Conservation (phyloP, 305 asterid genomes). For the Fraxinus platypoda region DNA sequence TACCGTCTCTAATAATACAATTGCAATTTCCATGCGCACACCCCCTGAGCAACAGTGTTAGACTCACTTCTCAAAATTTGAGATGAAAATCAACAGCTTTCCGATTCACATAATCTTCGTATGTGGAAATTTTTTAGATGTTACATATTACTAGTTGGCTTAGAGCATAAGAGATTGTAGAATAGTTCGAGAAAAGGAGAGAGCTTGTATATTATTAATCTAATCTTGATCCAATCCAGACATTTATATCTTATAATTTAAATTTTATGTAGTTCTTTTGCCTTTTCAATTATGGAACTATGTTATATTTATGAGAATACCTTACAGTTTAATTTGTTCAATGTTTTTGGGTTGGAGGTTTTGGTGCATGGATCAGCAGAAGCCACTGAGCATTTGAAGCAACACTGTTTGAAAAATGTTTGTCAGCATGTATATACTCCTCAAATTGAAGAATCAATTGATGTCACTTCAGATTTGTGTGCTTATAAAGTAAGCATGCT, state of each 20-base stretch:
- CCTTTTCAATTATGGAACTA: background rate
- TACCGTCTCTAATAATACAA: background rate
- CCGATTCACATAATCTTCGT: slow-evolving; percentile 6
- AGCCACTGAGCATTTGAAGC: slow-evolving; percentile 97
- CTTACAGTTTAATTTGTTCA: slow-evolving; percentile 21
- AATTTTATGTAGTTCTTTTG: background rate
- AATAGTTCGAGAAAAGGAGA: slow-evolving; percentile 11
- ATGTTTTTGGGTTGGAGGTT: slow-evolving; percentile 54
- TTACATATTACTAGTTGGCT: slow-evolving; percentile 1
- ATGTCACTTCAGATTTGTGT: slow-evolving; percentile 97
- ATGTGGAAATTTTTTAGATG: background rate
- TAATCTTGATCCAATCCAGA: background rate
- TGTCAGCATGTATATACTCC: slow-evolving; percentile 96
- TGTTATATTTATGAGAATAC: slow-evolving; percentile 4
- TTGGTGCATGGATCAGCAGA: slow-evolving; percentile 99
- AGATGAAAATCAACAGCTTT: slow-evolving; percentile 18
- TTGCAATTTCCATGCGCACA: background rate
- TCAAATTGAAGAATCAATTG: slow-evolving; percentile 86
- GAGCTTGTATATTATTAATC: background rate
- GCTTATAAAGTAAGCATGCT: slow-evolving; percentile 75
- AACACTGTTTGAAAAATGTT: slow-evolving; percentile 79
- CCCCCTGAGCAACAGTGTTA: background rate
- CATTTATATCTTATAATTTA: slow-evolving; percentile 1
- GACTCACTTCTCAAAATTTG: slow-evolving; percentile 12
- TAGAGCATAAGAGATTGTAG: slow-evolving; percentile 5